Conservation (phyloP, 805 yeast species). For the Candida fluviatilis region DNA sequence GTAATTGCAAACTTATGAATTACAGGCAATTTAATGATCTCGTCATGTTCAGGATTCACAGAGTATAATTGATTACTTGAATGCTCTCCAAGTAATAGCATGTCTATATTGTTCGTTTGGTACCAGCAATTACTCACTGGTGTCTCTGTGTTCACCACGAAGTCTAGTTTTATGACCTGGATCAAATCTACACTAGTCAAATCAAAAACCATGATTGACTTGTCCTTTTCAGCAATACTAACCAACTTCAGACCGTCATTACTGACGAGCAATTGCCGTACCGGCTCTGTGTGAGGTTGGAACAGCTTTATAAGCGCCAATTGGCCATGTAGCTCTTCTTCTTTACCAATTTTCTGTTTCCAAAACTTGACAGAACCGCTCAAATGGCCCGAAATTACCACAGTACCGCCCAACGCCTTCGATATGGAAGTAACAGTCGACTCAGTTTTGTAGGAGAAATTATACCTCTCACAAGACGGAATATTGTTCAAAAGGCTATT, state of each 20-base stretch:
- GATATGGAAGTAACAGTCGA: constrained; percentile 11
- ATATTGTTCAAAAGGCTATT: background rate
- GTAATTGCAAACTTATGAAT: constrained; percentile 12
- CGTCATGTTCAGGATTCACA: constrained; percentile 12
- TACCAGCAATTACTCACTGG: constrained; percentile 12
- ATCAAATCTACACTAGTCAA: constrained; percentile 19
- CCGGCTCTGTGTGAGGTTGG: constrained; percentile 14
- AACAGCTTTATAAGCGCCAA: constrained; percentile 12
- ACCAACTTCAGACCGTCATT: constrained; percentile 12
- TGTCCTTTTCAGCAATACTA: constrained; percentile 16
- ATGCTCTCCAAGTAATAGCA: constrained; percentile 11
- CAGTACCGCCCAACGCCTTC: constrained; percentile 10
- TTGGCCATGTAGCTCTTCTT: constrained; percentile 6
- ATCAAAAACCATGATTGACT: constrained; percentile 16
- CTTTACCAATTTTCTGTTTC: constrained; percentile 9
- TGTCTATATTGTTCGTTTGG: constrained; percentile 6
- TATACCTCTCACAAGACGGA: constrained; percentile 4
- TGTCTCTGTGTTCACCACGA: constrained; percentile 11
- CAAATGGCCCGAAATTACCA: constrained; percentile 15
- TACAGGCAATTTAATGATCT: background rate
- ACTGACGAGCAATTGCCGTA: constrained; percentile 14
- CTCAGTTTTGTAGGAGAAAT: constrained; percentile 11
- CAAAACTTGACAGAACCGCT: constrained; percentile 20
- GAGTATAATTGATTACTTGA: constrained; percentile 9
- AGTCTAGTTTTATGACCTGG: constrained; percentile 13